Conservation (phyloP, 2,329 filamentous ascomycete species). For the Ceratocystiopsis minuta region DNA sequence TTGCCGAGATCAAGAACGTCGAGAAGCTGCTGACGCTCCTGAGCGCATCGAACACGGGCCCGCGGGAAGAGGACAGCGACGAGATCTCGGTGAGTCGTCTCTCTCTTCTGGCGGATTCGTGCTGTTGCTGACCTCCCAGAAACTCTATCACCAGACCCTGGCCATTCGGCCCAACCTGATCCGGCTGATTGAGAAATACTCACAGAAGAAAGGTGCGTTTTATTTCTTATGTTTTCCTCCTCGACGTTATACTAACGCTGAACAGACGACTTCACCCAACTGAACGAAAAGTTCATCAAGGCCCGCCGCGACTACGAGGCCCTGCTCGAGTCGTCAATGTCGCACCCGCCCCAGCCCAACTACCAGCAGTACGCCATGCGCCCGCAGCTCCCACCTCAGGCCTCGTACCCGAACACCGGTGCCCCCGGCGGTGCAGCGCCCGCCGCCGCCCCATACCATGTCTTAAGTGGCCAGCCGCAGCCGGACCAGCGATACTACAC, state of each 20-base stretch:
- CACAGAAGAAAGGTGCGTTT: constrained; percentile 78
- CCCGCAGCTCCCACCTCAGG: constrained; percentile 27
- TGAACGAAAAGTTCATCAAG: constrained; percentile 99
- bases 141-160: constrained; percentile 79
- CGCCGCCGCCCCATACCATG: constrained; percentile 16
- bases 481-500: constrained; percentile 52
- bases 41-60: constrained; percentile 66
- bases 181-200: constrained; percentile 96
- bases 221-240: background rate
- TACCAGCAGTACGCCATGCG: constrained; percentile 53
- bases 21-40: constrained; percentile 66
- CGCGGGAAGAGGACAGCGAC: constrained; percentile 82
- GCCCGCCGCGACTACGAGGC: constrained; percentile 91
- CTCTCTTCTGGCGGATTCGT: background rate
- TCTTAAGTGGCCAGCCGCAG: constrained; percentile 16
- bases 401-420: constrained; percentile 22
- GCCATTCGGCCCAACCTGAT: constrained; percentile 93
- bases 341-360: constrained; percentile 65
- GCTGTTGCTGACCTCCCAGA: constrained; percentile 20
- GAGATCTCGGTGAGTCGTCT: constrained; percentile 68
- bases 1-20: constrained; percentile 46
- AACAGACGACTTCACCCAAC: constrained; percentile 86
- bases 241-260: constrained; percentile 4
- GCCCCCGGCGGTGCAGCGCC: constrained; percentile 19
- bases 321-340: constrained; percentile 91